Evolutionary conservation across 2,329 filamentous ascomycete genomes (phyloP).

Genomic region (Penicillium sp.): DNA sequence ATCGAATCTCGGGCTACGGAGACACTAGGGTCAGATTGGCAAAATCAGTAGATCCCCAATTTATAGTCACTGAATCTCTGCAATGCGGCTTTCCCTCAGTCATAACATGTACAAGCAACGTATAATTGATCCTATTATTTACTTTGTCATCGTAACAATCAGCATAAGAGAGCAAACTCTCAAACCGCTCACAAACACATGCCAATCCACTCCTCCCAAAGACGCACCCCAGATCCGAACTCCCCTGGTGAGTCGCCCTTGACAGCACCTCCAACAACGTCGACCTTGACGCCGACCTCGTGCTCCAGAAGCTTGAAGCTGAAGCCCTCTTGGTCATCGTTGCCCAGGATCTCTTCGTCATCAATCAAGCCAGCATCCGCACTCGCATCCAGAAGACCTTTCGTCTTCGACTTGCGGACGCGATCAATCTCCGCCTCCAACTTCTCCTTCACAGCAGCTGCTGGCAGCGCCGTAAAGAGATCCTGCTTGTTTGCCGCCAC

Average conservation of each 20-base stretch:
- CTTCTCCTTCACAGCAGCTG: slow-evolving; percentile 66
- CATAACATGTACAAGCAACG: slow-evolving; percentile 1
- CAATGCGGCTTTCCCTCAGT: neutral
- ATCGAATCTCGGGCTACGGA: slow-evolving; percentile 19
- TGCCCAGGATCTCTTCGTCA: slow-evolving; percentile 80
- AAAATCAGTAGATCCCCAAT: neutral
- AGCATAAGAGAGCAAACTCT: neutral
- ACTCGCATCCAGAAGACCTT: slow-evolving; percentile 76
- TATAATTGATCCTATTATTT: slow-evolving; percentile 2
- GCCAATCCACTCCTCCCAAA: slow-evolving; percentile 90
- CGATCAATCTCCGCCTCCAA: slow-evolving; percentile 78
- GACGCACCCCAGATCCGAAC: slow-evolving; percentile 67
- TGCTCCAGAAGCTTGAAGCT: slow-evolving; percentile 78
- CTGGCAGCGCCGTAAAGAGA: slow-evolving; percentile 85
- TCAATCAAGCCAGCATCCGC: slow-evolving; percentile 57
- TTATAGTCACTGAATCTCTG: neutral
- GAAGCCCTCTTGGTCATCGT: slow-evolving; percentile 73
- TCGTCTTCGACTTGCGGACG: slow-evolving; percentile 71
- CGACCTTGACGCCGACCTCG: slow-evolving; percentile 68
- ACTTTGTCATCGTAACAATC: neutral
- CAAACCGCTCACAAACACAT: slow-evolving; percentile 56
- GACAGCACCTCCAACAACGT: slow-evolving; percentile 65
- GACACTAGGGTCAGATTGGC: slow-evolving; percentile 14
- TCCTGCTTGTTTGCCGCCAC: slow-evolving; percentile 94
- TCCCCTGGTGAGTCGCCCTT: slow-evolving; percentile 54